Conservation (phyloP, 2,329 filamentous ascomycete genomes). For the Penicillium sclerotiorum region DNA sequence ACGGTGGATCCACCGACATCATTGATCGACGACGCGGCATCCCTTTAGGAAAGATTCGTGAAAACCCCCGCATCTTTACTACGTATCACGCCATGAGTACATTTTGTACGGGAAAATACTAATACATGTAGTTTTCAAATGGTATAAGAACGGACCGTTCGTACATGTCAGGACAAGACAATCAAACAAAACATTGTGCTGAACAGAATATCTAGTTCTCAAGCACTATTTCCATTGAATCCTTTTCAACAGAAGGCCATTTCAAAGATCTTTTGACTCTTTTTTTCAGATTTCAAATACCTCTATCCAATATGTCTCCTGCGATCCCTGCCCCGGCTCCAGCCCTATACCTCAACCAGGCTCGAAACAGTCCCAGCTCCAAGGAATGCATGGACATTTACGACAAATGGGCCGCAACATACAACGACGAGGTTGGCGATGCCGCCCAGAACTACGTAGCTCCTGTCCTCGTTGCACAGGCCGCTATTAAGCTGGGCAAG, state of each 20-base stretch:
- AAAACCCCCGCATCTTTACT: slow-evolving; percentile 10
- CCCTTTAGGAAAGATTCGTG: slow-evolving; percentile 8
- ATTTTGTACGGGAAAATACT: not conserved
- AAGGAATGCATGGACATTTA: slow-evolving; percentile 46
- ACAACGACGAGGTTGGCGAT: slow-evolving; percentile 46
- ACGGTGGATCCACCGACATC: slow-evolving; percentile 25
- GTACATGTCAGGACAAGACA: not conserved
- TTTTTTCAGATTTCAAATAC: not conserved
- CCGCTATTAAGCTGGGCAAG: slow-evolving; percentile 27
- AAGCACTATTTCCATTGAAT: not conserved
- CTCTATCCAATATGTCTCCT: slow-evolving; percentile 5
- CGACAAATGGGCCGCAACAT: slow-evolving; percentile 51
- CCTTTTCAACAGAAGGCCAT: not conserved
- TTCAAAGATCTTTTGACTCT: not conserved
- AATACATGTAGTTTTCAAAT: not conserved
- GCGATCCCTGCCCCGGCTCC: slow-evolving; percentile 12
- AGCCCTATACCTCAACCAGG: slow-evolving; percentile 37
- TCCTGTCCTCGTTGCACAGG: slow-evolving; percentile 42
- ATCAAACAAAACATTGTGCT: not conserved
- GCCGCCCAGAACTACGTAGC: slow-evolving; percentile 45
- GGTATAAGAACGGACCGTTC: slow-evolving; percentile 9
- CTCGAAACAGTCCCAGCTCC: slow-evolving; percentile 37
- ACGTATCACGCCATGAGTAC: slow-evolving; percentile 8
- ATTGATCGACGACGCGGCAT: slow-evolving; percentile 17
- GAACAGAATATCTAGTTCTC: not conserved